phyloP scores from a whole-genome alignment of 2,329 filamentous ascomycete species.

The Plectosphaerella cucumerina region DNA sequence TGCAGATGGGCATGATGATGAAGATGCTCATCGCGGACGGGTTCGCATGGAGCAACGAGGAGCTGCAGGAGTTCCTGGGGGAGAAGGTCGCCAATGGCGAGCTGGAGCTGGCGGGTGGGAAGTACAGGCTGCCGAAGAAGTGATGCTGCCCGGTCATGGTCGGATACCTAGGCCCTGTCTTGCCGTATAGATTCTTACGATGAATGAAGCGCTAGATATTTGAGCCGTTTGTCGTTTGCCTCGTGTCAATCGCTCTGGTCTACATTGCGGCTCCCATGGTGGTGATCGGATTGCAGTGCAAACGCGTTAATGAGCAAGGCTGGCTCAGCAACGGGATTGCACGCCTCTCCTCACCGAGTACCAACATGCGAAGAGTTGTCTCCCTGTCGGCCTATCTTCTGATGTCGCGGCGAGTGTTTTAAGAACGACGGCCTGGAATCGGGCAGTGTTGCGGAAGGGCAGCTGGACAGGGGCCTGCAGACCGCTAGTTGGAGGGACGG shows the following conservation, averaged over 20 bases:
- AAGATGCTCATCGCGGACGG: constrained; percentile 85
- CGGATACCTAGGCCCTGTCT: too few relatives aligned
- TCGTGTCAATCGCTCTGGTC: constrained; percentile 10
- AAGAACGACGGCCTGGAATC: too few relatives aligned
- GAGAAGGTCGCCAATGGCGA: constrained; percentile 72
- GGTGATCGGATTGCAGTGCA: too few relatives aligned
- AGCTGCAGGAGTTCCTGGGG: constrained; percentile 74
- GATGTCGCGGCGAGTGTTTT: too few relatives aligned
- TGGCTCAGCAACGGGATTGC: not conserved
- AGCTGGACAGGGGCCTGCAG: too few relatives aligned
- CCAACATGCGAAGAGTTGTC: too few relatives aligned
- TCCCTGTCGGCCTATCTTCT: too few relatives aligned
- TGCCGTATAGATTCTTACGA: too few relatives aligned
- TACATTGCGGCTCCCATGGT: too few relatives aligned
- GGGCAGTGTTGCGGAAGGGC: too few relatives aligned
- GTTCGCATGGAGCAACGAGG: constrained; percentile 85
- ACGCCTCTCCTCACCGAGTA: too few relatives aligned
- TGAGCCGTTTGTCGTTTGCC: not conserved
- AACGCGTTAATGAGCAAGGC: not conserved
- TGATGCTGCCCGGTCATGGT: constrained; percentile 24
- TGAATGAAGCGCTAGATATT: not conserved
- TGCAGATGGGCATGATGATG: constrained; percentile 89
- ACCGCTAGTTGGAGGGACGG: too few relatives aligned
- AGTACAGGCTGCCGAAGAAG: constrained; percentile 63
- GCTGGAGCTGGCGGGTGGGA: constrained; percentile 66